phyloP scores from a whole-genome alignment of 2,329 filamentous ascomycete genomes.

The Pezicula carpinea region DNA sequence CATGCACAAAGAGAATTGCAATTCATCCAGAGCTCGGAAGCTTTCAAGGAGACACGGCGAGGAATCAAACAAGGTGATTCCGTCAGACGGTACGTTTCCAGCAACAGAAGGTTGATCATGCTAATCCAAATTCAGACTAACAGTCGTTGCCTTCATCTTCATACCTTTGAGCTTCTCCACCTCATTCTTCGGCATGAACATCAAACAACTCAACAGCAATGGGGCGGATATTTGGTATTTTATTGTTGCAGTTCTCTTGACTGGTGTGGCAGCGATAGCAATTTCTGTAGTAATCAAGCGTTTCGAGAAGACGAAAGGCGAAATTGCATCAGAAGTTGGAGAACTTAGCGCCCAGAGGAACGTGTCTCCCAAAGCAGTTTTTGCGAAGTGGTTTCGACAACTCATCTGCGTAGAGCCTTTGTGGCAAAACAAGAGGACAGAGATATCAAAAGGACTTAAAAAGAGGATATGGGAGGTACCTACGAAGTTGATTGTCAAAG shows the following conservation, averaged over 20 bases:
- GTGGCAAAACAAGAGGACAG: too few relatives aligned
- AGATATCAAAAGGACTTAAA: too few relatives aligned
- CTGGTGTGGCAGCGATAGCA: too few relatives aligned
- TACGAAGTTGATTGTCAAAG: too few relatives aligned
- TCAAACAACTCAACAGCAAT: not conserved
- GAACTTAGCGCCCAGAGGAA: too few relatives aligned
- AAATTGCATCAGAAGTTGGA: too few relatives aligned
- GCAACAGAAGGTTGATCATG: not conserved
- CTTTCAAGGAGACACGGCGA: not conserved
- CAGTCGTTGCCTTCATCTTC: conserved; percentile 20
- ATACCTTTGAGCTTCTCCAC: conserved; percentile 20
- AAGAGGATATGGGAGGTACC: too few relatives aligned
- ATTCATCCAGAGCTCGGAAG: not conserved
- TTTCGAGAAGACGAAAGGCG: too few relatives aligned
- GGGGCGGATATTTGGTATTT: not conserved
- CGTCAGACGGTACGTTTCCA: not conserved
- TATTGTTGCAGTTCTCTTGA: not conserved
- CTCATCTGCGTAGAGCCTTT: too few relatives aligned
- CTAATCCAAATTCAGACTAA: conserved; percentile 6
- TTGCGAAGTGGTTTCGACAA: too few relatives aligned
- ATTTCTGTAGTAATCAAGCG: too few relatives aligned
- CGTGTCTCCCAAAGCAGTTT: too few relatives aligned
- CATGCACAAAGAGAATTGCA: not conserved
- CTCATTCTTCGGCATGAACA: conserved; percentile 8
- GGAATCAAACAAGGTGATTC: not conserved